Evolutionary conservation across 2,329 filamentous ascomycete genomes (phyloP).

Genomic region (Ascochyta fabae): DNA sequence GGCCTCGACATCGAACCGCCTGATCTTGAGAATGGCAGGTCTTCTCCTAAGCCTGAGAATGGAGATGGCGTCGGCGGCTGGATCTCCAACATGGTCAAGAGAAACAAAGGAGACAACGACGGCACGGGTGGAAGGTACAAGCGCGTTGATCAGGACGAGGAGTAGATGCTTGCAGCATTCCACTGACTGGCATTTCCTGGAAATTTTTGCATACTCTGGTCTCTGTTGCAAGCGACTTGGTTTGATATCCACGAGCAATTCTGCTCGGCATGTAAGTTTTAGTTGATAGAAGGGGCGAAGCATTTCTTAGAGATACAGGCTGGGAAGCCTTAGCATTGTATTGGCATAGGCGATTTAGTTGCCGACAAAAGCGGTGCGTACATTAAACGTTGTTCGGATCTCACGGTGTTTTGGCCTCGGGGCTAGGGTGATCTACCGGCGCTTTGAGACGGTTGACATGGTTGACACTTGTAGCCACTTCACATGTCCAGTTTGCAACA

Average conservation of each 20-base stretch:
- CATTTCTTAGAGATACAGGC: conserved; percentile 28
- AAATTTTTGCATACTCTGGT: conserved; percentile 28
- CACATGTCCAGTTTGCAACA: background rate
- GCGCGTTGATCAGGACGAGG: conserved; percentile 53
- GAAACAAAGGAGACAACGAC: conserved; percentile 55
- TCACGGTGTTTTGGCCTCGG: conserved; percentile 1
- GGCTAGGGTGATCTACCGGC: conserved; percentile 11
- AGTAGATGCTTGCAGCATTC: conserved; percentile 19
- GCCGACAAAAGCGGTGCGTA: conserved; percentile 15
- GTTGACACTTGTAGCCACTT: background rate
- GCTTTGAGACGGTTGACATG: conserved; percentile 6
- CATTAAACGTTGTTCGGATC: background rate
- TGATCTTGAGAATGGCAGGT: conserved; percentile 62
- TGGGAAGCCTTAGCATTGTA: conserved; percentile 22
- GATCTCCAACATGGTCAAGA: conserved; percentile 71
- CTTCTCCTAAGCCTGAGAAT: conserved; percentile 32
- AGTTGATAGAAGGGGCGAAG: conserved; percentile 39
- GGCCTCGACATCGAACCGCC: conserved; percentile 83
- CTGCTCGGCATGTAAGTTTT: conserved; percentile 30
- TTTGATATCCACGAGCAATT: conserved; percentile 34
- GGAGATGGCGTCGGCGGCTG: conserved; percentile 70
- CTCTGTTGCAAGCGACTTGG: conserved; percentile 27
- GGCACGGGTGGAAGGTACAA: conserved; percentile 55
- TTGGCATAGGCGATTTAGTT: conserved; percentile 13
- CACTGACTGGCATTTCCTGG: conserved; percentile 27